Evolutionary conservation across 164 flowering plant genomes (phyloP), one percentile per base, ranked within the genome.

Genomic region (Tinospora cordifolia): DNA sequence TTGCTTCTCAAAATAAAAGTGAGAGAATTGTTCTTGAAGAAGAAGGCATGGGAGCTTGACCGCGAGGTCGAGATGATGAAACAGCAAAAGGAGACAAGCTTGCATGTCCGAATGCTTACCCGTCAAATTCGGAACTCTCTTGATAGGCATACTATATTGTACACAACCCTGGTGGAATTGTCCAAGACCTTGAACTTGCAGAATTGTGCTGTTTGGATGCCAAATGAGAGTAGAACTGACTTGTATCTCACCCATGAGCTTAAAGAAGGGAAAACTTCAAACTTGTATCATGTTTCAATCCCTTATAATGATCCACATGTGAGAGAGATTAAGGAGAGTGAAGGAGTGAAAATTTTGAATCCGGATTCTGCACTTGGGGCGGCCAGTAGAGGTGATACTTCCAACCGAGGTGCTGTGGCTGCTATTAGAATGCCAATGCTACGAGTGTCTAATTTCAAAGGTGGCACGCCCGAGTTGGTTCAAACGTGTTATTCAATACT

Each of bases 391-490:
- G 83, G 86, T 22, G 86, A 71, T 21, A 67, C 70, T 6, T 76
- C 73, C 27, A 86, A 87, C 46, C 79, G 83, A 6, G 94, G 92
- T 19, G 80, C 89, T 0, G 91, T 87, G 65, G 98, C 96, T 66
- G 98, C 94, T 1, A 91, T 91, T 49, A 77, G 98, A 34, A 88
- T 93, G 96, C 97, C 97, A 36, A 91, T 93, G 97, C 87, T 93
- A 36, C 85, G 87, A 30, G 92, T 88, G 41, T 81, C 87, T 7
- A 81, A 93, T 73, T 93, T 93, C 77, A 90, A 88, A 79, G 97
- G 97, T 12, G 98, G 97, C 13, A 90, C 97, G 0, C 97, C 96
- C 1, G 92, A 93, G 71, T 41, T 84, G 39, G 71, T 86, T 19
- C 87, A 76, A 59, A 75, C 87, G 10, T 87, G 87, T 77, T 90